A percentile compares a stretch with the other conserved stretches of the same genome.
phyloP scores from a whole-genome alignment of 2,329 filamentous ascomycete species.

The Byssothecium circinans region DNA sequence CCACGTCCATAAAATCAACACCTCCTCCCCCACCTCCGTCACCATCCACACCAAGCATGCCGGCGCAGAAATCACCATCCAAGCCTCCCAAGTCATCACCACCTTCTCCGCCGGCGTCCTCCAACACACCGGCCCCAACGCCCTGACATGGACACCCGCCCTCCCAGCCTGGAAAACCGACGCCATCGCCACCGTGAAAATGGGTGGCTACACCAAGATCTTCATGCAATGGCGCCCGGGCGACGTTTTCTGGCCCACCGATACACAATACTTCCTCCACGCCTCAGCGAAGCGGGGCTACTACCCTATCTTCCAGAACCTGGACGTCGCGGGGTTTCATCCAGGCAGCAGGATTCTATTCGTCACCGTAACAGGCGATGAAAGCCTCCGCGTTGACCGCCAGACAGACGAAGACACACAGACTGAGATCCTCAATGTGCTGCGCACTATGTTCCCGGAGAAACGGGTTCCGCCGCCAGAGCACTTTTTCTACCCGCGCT shows the following conservation, averaged over 20 bases:
- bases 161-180: constrained; percentile 64
- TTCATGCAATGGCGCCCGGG: constrained; percentile 62
- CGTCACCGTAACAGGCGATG: constrained; percentile 57
- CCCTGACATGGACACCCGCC: constrained; percentile 56
- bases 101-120: constrained; percentile 54
- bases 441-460: constrained; percentile 61
- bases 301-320: constrained; percentile 63
- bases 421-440: constrained; percentile 56
- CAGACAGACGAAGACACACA: constrained; percentile 58
- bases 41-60: not conserved
- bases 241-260: constrained; percentile 64
- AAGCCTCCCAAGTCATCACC: constrained; percentile 59
- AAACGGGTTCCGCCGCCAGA: constrained; percentile 56
- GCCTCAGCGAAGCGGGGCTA: constrained; percentile 48
- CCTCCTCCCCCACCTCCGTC: not conserved
- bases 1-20: not conserved
- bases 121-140: constrained; percentile 22
- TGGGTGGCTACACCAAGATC: constrained; percentile 70
- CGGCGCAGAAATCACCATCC: constrained; percentile 45
- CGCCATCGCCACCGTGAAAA: constrained; percentile 62
- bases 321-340: constrained; percentile 58
- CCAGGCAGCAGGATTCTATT: constrained; percentile 64
- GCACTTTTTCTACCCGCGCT: constrained; percentile 61
- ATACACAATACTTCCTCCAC: constrained; percentile 52
- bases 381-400: constrained; percentile 58